Evolutionary conservation across 495 filamentous ascomycete genomes (phyloP).

Genomic region (Cercophora samala): DNA sequence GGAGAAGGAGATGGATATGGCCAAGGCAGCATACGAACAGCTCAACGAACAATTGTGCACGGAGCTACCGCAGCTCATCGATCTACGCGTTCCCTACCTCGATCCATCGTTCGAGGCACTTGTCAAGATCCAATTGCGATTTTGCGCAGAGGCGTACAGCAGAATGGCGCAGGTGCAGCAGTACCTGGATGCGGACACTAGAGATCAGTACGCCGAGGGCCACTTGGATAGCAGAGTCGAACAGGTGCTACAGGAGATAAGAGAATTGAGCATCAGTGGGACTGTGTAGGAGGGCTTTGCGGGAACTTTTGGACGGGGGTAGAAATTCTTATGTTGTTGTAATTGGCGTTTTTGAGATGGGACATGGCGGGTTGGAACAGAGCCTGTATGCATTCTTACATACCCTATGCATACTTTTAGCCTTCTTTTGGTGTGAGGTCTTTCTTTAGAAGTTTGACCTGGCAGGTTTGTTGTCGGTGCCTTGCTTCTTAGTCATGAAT

Average conservation of each 20-base stretch:
- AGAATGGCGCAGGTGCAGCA: slow-evolving; percentile 99
- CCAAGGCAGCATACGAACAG: slow-evolving; percentile 88
- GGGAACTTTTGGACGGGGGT: not conserved
- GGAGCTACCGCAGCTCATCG: slow-evolving; percentile 96
- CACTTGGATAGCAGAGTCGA: slow-evolving; percentile 90
- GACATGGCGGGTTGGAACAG: not conserved
- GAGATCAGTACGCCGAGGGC: slow-evolving; percentile 93
- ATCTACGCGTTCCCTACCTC: slow-evolving; percentile 92
- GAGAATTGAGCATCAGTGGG: slow-evolving; percentile 85
- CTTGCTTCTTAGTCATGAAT: not conserved
- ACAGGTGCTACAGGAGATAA: slow-evolving; percentile 94
- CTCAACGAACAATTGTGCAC: slow-evolving; percentile 91
- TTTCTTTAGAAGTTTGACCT: not conserved
- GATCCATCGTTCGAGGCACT: slow-evolving; percentile 96
- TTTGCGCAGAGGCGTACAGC: slow-evolving; percentile 95
- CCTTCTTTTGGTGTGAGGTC: not conserved
- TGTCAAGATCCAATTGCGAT: slow-evolving; percentile 96
- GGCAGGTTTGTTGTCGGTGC: not conserved
- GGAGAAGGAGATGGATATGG: slow-evolving; percentile 91
- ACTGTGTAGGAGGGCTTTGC: slow-evolving; percentile 42
- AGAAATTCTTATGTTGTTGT: slow-evolving; percentile 8
- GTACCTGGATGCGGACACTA: slow-evolving; percentile 92
- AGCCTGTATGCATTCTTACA: not conserved
- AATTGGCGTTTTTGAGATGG: not conserved
- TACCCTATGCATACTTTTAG: not conserved